Evolutionary conservation across 306 rosid species (phyloP).

Genomic region (Boehmeria nivea): DNA sequence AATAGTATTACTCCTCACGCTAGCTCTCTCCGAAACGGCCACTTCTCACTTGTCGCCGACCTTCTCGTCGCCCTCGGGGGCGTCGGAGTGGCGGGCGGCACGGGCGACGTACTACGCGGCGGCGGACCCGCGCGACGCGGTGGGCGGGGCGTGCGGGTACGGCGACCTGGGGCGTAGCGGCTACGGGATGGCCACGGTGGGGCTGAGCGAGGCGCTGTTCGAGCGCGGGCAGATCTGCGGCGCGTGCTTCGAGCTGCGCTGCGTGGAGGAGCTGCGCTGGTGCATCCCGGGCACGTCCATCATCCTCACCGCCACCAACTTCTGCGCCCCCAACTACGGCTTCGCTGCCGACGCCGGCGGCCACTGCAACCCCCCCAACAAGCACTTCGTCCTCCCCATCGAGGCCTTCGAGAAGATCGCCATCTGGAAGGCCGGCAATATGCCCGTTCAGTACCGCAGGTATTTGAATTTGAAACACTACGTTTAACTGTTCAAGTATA

Average conservation of each 20-base stretch:
- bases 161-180: constrained; percentile 71
- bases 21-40: too few relatives aligned
- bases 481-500: too few relatives aligned
- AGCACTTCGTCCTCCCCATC: constrained; percentile 83
- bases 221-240: constrained; percentile 98
- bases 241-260: constrained; percentile 74
- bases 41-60: constrained; percentile 46
- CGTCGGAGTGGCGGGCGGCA: constrained; percentile 74
- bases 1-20: constrained; percentile 17
- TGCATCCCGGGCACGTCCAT: constrained; percentile 84
- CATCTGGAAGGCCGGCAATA: constrained; percentile 94
- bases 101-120: constrained; percentile 94
- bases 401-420: constrained; percentile 97
- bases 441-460: constrained; percentile 94
- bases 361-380: constrained; percentile 80
- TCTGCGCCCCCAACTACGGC: constrained; percentile 88
- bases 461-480: too few relatives aligned
- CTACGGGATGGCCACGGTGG: constrained; percentile 82
- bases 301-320: constrained; percentile 80
- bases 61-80: constrained; percentile 23
- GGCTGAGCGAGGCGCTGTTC: constrained; percentile 69
- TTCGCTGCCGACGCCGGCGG: constrained; percentile 83
- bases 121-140: constrained; percentile 68
- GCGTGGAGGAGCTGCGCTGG: constrained; percentile 89
- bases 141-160: constrained; percentile 94